Base-by-base conservation (phyloP, 306 rosid species). In the Dryas drummondii region DNA sequence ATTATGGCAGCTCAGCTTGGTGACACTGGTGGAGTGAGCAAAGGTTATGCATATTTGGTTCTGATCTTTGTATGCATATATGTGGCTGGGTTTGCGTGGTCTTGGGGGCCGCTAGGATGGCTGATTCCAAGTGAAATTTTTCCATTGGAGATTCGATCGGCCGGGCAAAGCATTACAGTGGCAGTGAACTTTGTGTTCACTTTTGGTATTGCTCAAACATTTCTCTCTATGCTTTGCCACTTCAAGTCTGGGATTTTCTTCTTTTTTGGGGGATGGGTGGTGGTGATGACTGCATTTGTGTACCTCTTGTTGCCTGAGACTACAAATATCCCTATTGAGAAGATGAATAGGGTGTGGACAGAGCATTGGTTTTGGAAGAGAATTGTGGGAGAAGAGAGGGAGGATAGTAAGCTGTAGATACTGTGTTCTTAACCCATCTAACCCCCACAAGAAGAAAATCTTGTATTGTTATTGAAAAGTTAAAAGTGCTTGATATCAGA, bases 71-170 rank as follows among this genome's bases (percentile, higher is more conserved):
- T 88, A 6, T 79, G 84, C 42, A 73, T 86, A 15, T 90, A 90
- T 73, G 89, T 84, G 47, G 89, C 88, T 12, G 92, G 92, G 4
- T 90, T 86, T 67, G 88, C 79, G 0, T 86, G 91, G 96, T 90
- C 96, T 1, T 88, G 96, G 93, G 92, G 96, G 16, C 93, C 96
- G 4, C 74, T 86, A 9, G 89, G 89, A 7, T 90, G 91, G 91
- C 56, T 90, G 52, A 84, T 90, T 32, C 92, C 90, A 4, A 82
- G 96, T 75, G 90, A 90, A 85, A 86, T 90, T 19, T 85, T 89
- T 22, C 88, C 88, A 0, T 12, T 87, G 69, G 90, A 90, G 70
- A 82, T 90, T n/a, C 70, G 96, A 68, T 87, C 92, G 3, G 88
- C 86, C 0, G 92, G 87, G 19, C 96, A 90, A 64, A 84, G 89